Conservation (phyloP, 495 filamentous ascomycete genomes). For the Aspergillus cristatus region DNA sequence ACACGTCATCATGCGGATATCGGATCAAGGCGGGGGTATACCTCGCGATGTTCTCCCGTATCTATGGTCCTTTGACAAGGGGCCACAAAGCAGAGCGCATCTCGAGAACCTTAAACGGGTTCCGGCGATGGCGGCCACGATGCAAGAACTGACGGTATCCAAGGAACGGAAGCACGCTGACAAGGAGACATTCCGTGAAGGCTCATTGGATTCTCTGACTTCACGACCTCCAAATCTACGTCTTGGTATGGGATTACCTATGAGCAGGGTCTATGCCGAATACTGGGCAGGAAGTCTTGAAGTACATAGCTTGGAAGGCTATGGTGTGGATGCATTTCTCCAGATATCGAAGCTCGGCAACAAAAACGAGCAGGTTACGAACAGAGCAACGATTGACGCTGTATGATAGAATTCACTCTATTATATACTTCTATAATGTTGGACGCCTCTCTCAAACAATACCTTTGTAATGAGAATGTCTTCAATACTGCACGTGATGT, state of each 20-base stretch:
- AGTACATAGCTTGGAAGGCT: constrained; percentile 88
- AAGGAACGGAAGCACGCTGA: constrained; percentile 20
- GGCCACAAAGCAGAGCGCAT: constrained; percentile 60
- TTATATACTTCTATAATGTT: not conserved
- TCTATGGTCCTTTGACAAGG: constrained; percentile 94
- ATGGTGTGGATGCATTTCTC: constrained; percentile 94
- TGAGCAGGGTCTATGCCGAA: constrained; percentile 93
- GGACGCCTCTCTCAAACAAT: no score
- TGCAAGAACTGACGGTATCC: constrained; percentile 65
- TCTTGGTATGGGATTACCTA: constrained; percentile 86
- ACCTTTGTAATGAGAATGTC: no score
- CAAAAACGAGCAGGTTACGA: constrained; percentile 94
- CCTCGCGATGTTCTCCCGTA: constrained; percentile 76
- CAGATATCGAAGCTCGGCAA: constrained; percentile 97
- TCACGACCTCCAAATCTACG: constrained; percentile 78
- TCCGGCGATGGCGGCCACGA: constrained; percentile 86
- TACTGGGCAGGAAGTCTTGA: constrained; percentile 96
- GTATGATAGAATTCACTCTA: constrained; percentile 51
- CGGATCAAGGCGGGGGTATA: constrained; percentile 90
- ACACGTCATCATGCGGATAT: constrained; percentile 93
- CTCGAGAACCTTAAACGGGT: constrained; percentile 79
- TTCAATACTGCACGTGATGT: no score
- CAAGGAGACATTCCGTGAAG: constrained; percentile 36
- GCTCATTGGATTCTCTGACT: constrained; percentile 67
- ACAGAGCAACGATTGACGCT: constrained; percentile 79